A percentile compares a stretch with the other conserved stretches of the same genome.
phyloP scores from a whole-genome alignment of 2,329 filamentous ascomycete species.

The Penicillium thymicola region DNA sequence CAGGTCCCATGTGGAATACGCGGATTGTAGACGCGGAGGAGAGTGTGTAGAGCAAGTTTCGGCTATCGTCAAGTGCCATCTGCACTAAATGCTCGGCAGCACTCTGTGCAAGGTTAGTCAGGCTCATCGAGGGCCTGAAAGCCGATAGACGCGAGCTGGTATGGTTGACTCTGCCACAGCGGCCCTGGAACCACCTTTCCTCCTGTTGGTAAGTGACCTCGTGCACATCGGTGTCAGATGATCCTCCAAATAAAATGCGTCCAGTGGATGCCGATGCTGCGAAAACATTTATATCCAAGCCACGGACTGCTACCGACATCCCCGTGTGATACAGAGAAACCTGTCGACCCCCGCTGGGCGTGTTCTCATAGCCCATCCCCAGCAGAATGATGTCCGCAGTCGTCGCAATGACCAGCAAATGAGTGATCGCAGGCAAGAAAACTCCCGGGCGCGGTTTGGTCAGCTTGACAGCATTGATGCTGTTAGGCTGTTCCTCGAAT shows the following conservation, averaged over 20 bases:
- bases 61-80: slow-evolving; percentile 83
- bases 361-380: slow-evolving; percentile 68
- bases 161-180: slow-evolving; percentile 85
- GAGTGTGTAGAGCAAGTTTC: slow-evolving; percentile 85
- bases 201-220: slow-evolving; percentile 96
- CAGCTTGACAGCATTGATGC: slow-evolving; percentile 86
- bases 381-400: slow-evolving; percentile 79
- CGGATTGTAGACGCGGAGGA: slow-evolving; percentile 85
- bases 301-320: slow-evolving; percentile 74
- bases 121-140: slow-evolving; percentile 42
- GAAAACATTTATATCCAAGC: slow-evolving; percentile 73
- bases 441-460: slow-evolving; percentile 81
- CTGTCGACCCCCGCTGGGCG: slow-evolving; percentile 63
- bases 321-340: slow-evolving; percentile 84
- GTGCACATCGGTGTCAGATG: slow-evolving; percentile 78
- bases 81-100: slow-evolving; percentile 65
- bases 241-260: slow-evolving; percentile 88
- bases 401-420: slow-evolving; percentile 86
- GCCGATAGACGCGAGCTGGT: slow-evolving; percentile 70
- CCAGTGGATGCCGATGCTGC: slow-evolving; percentile 73
- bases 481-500: slow-evolving; percentile 83
- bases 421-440: slow-evolving; percentile 79
- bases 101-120: slow-evolving; percentile 36
- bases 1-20: slow-evolving; percentile 78
- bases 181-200: slow-evolving; percentile 91